Conservation (phyloP, 768 basidiomycete species). For the Agaricus blazei region DNA sequence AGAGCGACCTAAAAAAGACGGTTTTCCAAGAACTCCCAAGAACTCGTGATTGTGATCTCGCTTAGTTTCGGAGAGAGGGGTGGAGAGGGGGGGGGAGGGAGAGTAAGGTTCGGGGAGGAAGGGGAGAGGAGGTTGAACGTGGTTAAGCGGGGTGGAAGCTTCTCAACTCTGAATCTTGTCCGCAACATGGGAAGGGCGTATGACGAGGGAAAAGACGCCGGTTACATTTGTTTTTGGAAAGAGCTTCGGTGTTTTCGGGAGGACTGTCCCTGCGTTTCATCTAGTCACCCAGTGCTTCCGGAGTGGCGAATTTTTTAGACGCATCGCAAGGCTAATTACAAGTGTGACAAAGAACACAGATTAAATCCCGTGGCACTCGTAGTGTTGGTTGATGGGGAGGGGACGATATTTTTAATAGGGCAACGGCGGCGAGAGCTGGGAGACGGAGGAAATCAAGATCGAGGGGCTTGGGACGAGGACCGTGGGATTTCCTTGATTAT, state of each 20-base stretch:
- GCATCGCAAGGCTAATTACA: neutral
- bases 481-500: constrained; percentile 2
- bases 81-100: too few relatives aligned
- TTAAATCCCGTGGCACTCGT: constrained; percentile 1
- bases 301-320: neutral
- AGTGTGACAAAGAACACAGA: neutral
- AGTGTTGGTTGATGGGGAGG: neutral
- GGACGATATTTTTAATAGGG: neutral
- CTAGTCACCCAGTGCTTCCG: neutral
- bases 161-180: too few relatives aligned
- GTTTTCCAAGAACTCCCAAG: too few relatives aligned
- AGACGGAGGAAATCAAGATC: neutral
- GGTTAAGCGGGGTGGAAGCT: too few relatives aligned
- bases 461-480: neutral
- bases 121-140: too few relatives aligned
- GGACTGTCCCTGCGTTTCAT: constrained; percentile 1
- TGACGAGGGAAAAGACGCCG: neutral
- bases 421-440: neutral
- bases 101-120: too few relatives aligned
- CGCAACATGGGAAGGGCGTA: neutral
- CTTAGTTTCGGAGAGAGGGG: too few relatives aligned
- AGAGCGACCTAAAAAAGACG: too few relatives aligned
- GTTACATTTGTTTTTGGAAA: neutral
- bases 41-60: too few relatives aligned
- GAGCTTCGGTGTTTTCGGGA: constrained; percentile 7